Evolutionary conservation across 352 stramenopile species (phyloP).

Genomic region (Phytophthora lateralis): DNA sequence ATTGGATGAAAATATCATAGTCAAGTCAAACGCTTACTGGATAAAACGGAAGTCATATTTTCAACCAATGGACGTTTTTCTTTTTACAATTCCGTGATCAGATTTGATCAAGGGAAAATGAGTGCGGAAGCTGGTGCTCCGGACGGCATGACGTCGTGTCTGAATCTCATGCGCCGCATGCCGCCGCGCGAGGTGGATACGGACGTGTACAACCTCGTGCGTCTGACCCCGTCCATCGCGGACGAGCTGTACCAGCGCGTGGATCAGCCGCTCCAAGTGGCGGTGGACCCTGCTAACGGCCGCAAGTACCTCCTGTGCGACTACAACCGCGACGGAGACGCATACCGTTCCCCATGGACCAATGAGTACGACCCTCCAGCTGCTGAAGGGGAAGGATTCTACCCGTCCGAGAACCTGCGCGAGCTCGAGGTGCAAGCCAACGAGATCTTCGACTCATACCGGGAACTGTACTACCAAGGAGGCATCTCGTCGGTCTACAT

Average conservation of each 20-base stretch:
- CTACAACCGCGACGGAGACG: slow-evolving; percentile 96
- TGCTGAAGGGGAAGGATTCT: slow-evolving; percentile 88
- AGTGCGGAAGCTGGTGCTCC: slow-evolving; percentile 39
- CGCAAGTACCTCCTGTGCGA: slow-evolving; percentile 94
- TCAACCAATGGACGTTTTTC: not conserved
- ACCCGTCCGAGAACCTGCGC: slow-evolving; percentile 87
- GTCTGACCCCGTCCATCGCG: slow-evolving; percentile 77
- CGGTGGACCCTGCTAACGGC: slow-evolving; percentile 84
- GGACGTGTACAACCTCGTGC: slow-evolving; percentile 86
- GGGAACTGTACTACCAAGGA: slow-evolving; percentile 96
- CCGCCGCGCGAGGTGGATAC: slow-evolving; percentile 84
- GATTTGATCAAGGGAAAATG: slow-evolving; percentile 21
- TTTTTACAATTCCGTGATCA: slow-evolving; percentile 1
- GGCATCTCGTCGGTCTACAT: slow-evolving; percentile 95
- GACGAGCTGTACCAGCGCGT: slow-evolving; percentile 94
- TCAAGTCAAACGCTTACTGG: not conserved
- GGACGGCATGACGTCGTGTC: slow-evolving; percentile 71
- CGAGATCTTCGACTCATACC: slow-evolving; percentile 97
- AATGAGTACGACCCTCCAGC: slow-evolving; percentile 90
- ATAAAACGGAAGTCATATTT: not conserved
- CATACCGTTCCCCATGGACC: slow-evolving; percentile 93
- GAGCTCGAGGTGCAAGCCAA: slow-evolving; percentile 94
- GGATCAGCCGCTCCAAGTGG: slow-evolving; percentile 91
- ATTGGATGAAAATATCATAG: slow-evolving; percentile 10
- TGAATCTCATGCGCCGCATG: slow-evolving; percentile 92